phyloP scores from a whole-genome alignment of 2,329 filamentous ascomycete genomes.

The Fusarium coffeatum region DNA sequence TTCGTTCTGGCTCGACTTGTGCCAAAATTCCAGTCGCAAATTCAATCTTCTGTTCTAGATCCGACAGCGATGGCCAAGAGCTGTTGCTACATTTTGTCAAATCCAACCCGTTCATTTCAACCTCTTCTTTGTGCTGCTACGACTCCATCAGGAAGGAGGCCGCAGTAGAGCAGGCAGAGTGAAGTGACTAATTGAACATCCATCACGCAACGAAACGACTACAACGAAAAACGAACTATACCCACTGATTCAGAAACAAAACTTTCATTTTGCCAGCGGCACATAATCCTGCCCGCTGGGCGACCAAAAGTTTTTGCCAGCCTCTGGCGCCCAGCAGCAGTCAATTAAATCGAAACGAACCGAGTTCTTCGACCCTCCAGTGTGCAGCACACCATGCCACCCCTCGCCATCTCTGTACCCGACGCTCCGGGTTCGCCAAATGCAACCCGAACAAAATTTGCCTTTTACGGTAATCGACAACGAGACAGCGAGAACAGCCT shows the following conservation, averaged over 20 bases:
- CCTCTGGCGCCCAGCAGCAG: constrained; percentile 42
- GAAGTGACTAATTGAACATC: constrained; percentile 35
- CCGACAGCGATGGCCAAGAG: constrained; percentile 45
- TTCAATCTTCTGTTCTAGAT: constrained; percentile 32
- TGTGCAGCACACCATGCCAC: constrained; percentile 33
- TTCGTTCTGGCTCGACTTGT: constrained; percentile 16
- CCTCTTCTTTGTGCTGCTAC: constrained; percentile 31
- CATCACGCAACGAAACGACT: constrained; percentile 35
- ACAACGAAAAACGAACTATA: constrained; percentile 14
- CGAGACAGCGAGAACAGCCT: constrained; percentile 38
- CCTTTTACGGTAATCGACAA: constrained; percentile 35
- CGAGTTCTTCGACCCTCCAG: constrained; percentile 17
- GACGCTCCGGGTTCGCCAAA: constrained; percentile 36
- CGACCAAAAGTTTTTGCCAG: constrained; percentile 41
- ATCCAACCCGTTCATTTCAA: constrained; percentile 21
- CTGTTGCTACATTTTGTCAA: constrained; percentile 29
- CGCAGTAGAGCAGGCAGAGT: constrained; percentile 30
- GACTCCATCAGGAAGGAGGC: constrained; percentile 31
- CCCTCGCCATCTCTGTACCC: constrained; percentile 41
- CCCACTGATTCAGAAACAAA: constrained; percentile 25
- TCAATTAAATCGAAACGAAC: constrained; percentile 9
- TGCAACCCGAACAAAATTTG: constrained; percentile 37
- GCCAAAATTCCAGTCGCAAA: constrained; percentile 28
- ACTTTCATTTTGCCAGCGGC: constrained; percentile 13
- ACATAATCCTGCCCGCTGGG: constrained; percentile 32